phyloP scores from a whole-genome alignment of 768 basidiomycete genomes.

The Tricholoma sp. region DNA sequence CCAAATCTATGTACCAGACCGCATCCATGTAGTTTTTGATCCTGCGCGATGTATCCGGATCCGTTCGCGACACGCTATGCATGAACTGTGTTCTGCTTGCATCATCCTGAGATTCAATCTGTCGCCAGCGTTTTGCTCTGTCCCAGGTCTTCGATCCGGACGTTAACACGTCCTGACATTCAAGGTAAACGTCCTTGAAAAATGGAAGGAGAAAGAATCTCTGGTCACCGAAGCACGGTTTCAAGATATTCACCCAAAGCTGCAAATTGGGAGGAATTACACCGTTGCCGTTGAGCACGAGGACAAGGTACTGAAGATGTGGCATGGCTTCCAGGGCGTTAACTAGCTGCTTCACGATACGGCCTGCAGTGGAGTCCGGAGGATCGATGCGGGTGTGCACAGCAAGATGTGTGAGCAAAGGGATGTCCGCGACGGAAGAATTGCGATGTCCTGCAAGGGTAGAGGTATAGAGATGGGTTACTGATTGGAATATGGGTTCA shows the following conservation, averaged over 20 bases:
- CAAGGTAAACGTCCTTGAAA: constrained; percentile 6
- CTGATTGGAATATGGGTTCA: constrained; percentile 28
- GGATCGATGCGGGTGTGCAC: constrained; percentile 25
- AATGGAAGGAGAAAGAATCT: constrained; percentile 8
- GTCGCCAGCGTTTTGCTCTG: constrained; percentile 12
- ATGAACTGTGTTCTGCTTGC: background rate
- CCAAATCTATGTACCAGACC: constrained; percentile 24
- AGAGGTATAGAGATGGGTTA: constrained; percentile 32
- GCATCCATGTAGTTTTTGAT: constrained; percentile 6
- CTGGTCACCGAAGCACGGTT: constrained; percentile 1
- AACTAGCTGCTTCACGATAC: background rate
- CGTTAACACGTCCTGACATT: constrained; percentile 10
- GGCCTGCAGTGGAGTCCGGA: background rate
- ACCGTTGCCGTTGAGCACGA: constrained; percentile 3
- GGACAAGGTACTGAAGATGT: constrained; percentile 5
- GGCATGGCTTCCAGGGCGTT: background rate
- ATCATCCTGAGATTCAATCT: background rate
- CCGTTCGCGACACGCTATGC: background rate
- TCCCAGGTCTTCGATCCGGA: constrained; percentile 7
- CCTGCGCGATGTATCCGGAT: background rate
- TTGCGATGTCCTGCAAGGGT: constrained; percentile 24
- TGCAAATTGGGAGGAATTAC: background rate
- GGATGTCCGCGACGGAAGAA: constrained; percentile 27
- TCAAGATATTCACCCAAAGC: constrained; percentile 1
- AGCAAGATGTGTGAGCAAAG: constrained; percentile 29